Percentiles rank a stretch among this genome's conserved stretches.
Evolutionary conservation across 2,329 filamentous ascomycete species (phyloP).

Genomic region (Phaeosphaeria sp.): DNA sequence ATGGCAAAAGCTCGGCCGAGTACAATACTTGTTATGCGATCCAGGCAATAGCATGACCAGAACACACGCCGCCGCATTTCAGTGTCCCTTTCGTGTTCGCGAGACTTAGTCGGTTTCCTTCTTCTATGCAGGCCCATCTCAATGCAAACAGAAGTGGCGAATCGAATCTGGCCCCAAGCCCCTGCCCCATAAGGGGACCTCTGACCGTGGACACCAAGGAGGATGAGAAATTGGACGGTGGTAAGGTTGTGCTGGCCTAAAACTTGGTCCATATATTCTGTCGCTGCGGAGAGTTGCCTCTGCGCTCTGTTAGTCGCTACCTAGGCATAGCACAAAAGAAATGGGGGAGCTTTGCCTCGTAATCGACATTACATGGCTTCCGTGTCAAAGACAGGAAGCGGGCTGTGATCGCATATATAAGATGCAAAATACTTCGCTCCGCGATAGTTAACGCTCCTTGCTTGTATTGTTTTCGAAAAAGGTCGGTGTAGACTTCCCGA

Average conservation of each 20-base stretch:
- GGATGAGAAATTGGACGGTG: constrained; percentile 32
- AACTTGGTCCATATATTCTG: constrained; percentile 32
- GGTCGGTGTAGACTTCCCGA: constrained; percentile 26
- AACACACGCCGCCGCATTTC: constrained; percentile 33
- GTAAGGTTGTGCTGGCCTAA: constrained; percentile 31
- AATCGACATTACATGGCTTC: constrained; percentile 31
- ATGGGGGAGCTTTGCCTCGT: constrained; percentile 16
- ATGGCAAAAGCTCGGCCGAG: constrained; percentile 35
- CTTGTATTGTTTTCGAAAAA: constrained; percentile 28
- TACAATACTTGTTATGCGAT: constrained; percentile 32
- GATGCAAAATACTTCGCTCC: constrained; percentile 29
- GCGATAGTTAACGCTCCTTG: constrained; percentile 25
- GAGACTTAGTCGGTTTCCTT: constrained; percentile 21
- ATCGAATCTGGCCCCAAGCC: constrained; percentile 35
- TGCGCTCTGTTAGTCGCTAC: constrained; percentile 5
- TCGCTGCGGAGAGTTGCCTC: constrained; percentile 29
- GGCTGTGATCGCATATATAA: constrained; percentile 36
- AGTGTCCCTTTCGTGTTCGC: constrained; percentile 20
- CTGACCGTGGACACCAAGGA: constrained; percentile 34
- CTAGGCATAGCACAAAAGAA: background rate
- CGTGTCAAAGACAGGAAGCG: constrained; percentile 34
- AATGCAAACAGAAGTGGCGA: constrained; percentile 34
- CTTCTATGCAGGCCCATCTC: constrained; percentile 37
- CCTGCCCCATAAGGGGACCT: constrained; percentile 36
- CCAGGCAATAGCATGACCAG: constrained; percentile 37